Percentiles rank a stretch among this genome's conserved stretches.
phyloP scores from a whole-genome alignment of 140 eudicot genomes.

The Senecio squalidus region DNA sequence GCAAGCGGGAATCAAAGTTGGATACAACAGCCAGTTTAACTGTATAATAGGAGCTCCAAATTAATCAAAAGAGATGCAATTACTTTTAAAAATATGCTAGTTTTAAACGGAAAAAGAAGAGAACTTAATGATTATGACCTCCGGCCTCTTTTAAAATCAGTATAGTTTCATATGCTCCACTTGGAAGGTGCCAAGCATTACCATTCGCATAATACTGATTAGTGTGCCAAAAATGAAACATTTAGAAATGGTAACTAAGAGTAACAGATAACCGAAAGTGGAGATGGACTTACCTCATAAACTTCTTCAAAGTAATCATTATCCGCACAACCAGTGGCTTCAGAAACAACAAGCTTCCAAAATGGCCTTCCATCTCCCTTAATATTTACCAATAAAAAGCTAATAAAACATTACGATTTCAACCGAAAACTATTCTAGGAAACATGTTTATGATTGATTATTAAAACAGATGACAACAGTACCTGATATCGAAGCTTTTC shows the following conservation, averaged over 20 bases:
- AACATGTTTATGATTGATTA: not conserved
- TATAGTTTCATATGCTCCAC: slow-evolving; percentile 73
- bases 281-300: slow-evolving; percentile 51
- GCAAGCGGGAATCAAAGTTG: slow-evolving; percentile 89
- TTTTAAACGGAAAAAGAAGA: slow-evolving; percentile 24
- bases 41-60: slow-evolving; percentile 28
- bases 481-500: slow-evolving; percentile 95
- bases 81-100: slow-evolving; percentile 12
- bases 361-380: slow-evolving; percentile 98
- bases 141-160: slow-evolving; percentile 64
- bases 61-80: not conserved
- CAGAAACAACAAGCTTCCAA: slow-evolving; percentile 91
- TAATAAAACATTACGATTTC: too few relatives aligned
- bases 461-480: not conserved
- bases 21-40: slow-evolving; percentile 98
- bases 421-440: not conserved
- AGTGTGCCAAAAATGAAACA: not conserved
- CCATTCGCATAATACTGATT: slow-evolving; percentile 81
- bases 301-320: slow-evolving; percentile 89
- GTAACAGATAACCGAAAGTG: not conserved
- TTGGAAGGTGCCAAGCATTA: slow-evolving; percentile 94
- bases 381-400: too few relatives aligned
- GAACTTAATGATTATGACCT: slow-evolving; percentile 55
- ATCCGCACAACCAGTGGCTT: slow-evolving; percentile 86
- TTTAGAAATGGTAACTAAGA: not conserved